A percentile compares a stretch with the other conserved stretches of the same genome.
phyloP scores from a whole-genome alignment of 2,329 filamentous ascomycete species.

The Alternaria postmessia region DNA sequence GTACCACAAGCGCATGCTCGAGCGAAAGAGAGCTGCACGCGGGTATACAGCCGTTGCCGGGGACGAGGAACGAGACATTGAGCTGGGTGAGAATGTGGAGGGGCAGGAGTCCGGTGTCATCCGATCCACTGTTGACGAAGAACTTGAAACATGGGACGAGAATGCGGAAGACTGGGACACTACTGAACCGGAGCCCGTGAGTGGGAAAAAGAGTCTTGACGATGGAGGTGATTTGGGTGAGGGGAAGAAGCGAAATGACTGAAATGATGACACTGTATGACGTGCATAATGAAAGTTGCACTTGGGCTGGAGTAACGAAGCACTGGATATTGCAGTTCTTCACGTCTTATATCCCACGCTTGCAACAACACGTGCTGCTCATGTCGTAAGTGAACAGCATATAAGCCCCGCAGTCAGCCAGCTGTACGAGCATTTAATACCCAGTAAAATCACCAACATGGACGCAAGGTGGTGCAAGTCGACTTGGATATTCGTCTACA shows the following conservation, averaged over 20 bases:
- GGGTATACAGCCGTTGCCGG: constrained; percentile 75
- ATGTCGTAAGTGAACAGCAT: neutral
- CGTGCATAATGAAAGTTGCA: constrained; percentile 12
- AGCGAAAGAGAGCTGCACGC: constrained; percentile 78
- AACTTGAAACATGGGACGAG: constrained; percentile 94
- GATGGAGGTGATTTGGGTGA: constrained; percentile 45
- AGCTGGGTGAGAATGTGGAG: constrained; percentile 71
- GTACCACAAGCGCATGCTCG: constrained; percentile 97
- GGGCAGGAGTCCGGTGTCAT: constrained; percentile 72
- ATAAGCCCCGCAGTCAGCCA: neutral
- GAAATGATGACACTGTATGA: constrained; percentile 26
- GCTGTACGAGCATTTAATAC: neutral
- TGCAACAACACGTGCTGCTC: neutral
- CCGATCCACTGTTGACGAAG: constrained; percentile 69
- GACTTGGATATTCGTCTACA: constrained; percentile 49
- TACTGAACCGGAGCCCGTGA: constrained; percentile 55
- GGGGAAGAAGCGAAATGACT: constrained; percentile 55
- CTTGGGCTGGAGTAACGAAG: neutral
- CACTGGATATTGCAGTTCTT: neutral
- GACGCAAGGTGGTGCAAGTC: constrained; percentile 34
- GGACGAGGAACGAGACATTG: constrained; percentile 69
- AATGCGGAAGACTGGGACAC: constrained; percentile 76
- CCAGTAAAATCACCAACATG: constrained; percentile 7
- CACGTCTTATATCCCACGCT: neutral
- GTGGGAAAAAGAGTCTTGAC: constrained; percentile 31